Base-by-base conservation (phyloP, 1,284 basidiomycete species). In the Salmacisia buchloeana region DNA sequence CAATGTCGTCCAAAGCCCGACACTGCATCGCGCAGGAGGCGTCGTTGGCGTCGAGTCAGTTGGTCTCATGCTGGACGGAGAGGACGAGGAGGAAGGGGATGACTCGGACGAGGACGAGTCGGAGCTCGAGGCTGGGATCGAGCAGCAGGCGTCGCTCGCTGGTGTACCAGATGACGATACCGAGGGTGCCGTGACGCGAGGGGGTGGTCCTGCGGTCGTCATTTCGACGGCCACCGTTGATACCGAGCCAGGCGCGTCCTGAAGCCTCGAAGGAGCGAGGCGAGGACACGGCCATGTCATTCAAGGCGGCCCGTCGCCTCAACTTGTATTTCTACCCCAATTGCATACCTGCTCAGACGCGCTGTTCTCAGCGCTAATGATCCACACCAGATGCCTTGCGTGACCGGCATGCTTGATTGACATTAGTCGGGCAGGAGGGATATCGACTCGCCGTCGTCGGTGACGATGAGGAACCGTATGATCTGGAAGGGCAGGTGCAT, bases 401-500 rank as follows among this genome's bases (percentile, higher is more conserved):
- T n/a, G n/a, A n/a, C 18, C 18, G 18, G 18, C 18, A n/a, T 12
- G 10, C 15, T 43, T 43, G 18, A 12, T 15, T 6, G 6, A 6
- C 1, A 18, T 43, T 21, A 43, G 41, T 54, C 49, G 27, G 49
- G 49, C 27, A 72, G 54, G 39, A 72, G 33, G 35, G 63, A 64
- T 3, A 67, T 43, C 13, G 49, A 61, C 21, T 68, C 36, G 2
- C 60, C 70, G 34, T 41, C 13, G 25, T 72, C 62, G 4, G 71
- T 61, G 12, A 76, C 69, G 2, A 75, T 67, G 0, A 76, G 36
- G 43, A 76, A 76, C 0, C 75, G 49, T 0, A 76, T 36, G 12
- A 76, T 70, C 39, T 76, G 70, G 34, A 76, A 76, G 9, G 68
- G 60, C 0, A 64, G 59, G 13, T 63, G 36, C 18, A 71, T 69